Percentiles rank a stretch among this genome's conserved stretches.
phyloP scores from a whole-genome alignment of 176 grass and related monocot species.

The Microstegium vimineum region DNA sequence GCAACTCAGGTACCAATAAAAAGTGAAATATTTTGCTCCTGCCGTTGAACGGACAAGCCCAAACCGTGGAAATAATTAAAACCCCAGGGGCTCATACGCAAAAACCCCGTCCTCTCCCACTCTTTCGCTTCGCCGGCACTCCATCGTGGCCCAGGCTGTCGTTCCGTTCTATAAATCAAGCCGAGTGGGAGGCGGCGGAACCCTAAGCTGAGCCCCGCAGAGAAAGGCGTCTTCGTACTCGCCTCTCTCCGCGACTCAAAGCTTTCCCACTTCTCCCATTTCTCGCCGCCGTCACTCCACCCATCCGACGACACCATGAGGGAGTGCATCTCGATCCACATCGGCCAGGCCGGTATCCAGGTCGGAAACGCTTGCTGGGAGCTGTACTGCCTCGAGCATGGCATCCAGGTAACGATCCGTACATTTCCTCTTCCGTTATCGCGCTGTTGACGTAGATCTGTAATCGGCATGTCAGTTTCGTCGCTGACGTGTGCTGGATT shows the following conservation, averaged over 20 bases:
- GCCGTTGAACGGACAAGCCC: not conserved
- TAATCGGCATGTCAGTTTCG: not conserved
- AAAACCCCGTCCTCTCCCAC: not conserved
- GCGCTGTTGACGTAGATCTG: not conserved
- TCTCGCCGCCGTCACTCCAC: not conserved
- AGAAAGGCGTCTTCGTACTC: conserved; percentile 73
- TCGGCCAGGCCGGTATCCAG: conserved; percentile 85
- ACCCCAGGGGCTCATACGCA: accelerated
- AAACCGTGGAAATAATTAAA: accelerated
- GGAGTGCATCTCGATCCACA: conserved; percentile 90
- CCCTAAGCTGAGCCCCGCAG: conserved; percentile 42
- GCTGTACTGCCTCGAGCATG: conserved; percentile 90
- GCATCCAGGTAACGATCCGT: conserved; percentile 57
- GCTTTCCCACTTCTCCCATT: not conserved
- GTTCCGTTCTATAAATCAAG: not conserved
- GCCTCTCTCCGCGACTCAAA: conserved; percentile 52
- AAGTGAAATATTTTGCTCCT: no score
- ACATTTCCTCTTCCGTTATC: not conserved
- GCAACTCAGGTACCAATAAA: not conserved
- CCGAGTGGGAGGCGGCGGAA: not conserved
- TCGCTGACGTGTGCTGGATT: not conserved
- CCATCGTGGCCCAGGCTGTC: conserved; percentile 11
- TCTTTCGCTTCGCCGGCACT: conserved; percentile 17
- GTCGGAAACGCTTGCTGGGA: conserved; percentile 88
- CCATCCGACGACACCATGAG: conserved; percentile 49